Evolutionary conservation across 306 rosid species (phyloP).

Genomic region (Prunus davidiana): DNA sequence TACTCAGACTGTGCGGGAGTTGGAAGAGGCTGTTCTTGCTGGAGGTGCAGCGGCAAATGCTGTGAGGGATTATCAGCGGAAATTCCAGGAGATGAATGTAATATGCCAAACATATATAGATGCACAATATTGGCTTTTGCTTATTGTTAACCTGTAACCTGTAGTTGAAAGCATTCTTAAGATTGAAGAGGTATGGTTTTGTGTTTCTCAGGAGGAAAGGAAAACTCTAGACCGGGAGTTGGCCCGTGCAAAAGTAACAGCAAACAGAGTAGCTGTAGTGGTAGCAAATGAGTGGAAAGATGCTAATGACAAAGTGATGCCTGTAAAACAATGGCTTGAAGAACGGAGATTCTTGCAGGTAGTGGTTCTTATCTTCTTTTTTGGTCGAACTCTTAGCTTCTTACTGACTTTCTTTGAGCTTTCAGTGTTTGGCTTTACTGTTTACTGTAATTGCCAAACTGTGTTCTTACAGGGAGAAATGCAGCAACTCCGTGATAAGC

Average conservation of each 20-base stretch:
- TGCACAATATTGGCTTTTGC: constrained; percentile 15
- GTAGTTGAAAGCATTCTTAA: constrained; percentile 18
- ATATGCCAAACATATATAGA: constrained; percentile 18
- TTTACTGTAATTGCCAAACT: constrained; percentile 19
- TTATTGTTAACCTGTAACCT: constrained; percentile 7
- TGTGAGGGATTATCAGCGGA: constrained; percentile 98
- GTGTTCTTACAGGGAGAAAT: constrained; percentile 78
- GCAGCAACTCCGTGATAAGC: constrained; percentile 98
- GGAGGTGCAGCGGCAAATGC: constrained; percentile 99
- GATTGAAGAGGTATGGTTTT: constrained; percentile 24
- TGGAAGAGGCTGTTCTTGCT: constrained; percentile 99
- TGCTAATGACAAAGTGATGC: constrained; percentile 98
- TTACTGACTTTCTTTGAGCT: background rate
- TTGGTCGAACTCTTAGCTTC: background rate
- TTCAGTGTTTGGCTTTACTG: constrained; percentile 10
- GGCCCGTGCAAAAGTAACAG: constrained; percentile 98
- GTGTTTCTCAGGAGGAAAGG: constrained; percentile 75
- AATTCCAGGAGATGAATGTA: constrained; percentile 99
- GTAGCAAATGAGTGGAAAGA: constrained; percentile 99
- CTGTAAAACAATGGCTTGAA: constrained; percentile 99
- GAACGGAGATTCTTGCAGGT: constrained; percentile 94
- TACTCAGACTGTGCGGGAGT: constrained; percentile 96
- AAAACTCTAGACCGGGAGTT: constrained; percentile 96
- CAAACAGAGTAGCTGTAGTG: constrained; percentile 94
- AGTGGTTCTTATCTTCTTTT: constrained; percentile 12